Conservation (phyloP, 345 rosid genomes). For the Citrus unshiu region DNA sequence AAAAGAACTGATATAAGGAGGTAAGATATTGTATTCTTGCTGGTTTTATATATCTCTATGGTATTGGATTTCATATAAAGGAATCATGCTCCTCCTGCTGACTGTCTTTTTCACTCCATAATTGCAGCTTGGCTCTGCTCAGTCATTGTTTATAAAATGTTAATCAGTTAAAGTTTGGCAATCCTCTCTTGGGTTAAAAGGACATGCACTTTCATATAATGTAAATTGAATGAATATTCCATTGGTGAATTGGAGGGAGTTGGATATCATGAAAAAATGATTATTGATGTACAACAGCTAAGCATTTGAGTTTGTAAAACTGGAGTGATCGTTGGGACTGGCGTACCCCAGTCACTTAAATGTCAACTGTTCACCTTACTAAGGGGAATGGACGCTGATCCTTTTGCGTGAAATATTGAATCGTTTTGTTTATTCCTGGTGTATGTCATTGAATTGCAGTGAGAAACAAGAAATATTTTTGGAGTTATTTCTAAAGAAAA, state of each 20-base stretch:
- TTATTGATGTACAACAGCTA: not conserved
- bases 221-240: not conserved
- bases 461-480: not conserved
- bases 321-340: not conserved
- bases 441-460: not conserved
- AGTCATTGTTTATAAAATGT: not conserved
- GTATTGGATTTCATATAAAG: not conserved
- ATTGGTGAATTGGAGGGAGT: not conserved
- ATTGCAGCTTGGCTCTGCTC: not conserved
- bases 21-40: constrained; percentile 30
- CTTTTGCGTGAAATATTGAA: not conserved
- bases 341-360: not conserved
- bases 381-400: not conserved
- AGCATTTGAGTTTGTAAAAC: not conserved
- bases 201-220: not conserved
- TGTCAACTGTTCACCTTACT: not conserved
- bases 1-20: constrained; percentile 47
- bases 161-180: not conserved
- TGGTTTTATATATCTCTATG: not conserved
- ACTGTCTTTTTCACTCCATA: not conserved
- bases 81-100: not conserved
- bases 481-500: not conserved
- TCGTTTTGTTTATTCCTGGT: not conserved
- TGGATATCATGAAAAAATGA: not conserved
- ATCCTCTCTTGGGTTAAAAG: not conserved